A percentile compares a stretch with the other conserved stretches of the same genome.
phyloP scores from a whole-genome alignment of 2,329 filamentous ascomycete genomes.

The Neofusicoccum kwambonambiense region DNA sequence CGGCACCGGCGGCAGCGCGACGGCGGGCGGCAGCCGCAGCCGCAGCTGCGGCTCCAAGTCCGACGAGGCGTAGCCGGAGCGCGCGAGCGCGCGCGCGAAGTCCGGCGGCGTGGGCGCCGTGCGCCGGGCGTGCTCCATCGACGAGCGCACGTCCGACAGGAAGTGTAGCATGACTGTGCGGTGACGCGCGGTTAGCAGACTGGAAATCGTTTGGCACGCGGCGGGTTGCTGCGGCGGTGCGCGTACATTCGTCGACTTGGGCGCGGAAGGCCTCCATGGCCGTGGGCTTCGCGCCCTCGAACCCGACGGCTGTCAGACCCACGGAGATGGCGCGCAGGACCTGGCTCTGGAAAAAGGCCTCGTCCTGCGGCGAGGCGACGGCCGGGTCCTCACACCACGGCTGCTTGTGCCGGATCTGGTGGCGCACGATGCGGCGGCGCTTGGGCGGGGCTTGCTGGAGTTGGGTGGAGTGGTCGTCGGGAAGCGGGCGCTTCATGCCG shows the following conservation, averaged over 20 bases:
- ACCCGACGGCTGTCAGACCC: conserved; percentile 53
- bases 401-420: conserved; percentile 34
- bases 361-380: conserved; percentile 45
- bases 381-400: conserved; percentile 33
- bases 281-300: conserved; percentile 54
- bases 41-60: conserved; percentile 35
- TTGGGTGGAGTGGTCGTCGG: conserved; percentile 20
- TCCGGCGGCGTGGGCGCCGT: conserved; percentile 58
- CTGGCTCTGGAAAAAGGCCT: conserved; percentile 53
- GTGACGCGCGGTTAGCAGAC: conserved; percentile 21
- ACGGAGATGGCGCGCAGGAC: conserved; percentile 56
- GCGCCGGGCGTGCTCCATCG: conserved; percentile 58
- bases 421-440: conserved; percentile 35
- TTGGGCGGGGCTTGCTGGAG: conserved; percentile 24
- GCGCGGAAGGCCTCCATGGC: conserved; percentile 58
- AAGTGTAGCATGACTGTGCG: conserved; percentile 49
- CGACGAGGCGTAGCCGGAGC: conserved; percentile 38
- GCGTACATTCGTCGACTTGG: conserved; percentile 59
- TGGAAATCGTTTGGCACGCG: not conserved
- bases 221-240: conserved; percentile 7
- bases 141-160: conserved; percentile 53
- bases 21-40: conserved; percentile 34
- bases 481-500: conserved; percentile 32
- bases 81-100: conserved; percentile 55
- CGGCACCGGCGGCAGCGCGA: conserved; percentile 42